These are phyloP conservation scores for Backusella tarrabulga DNA, from an alignment of 192 early-diverging fungal species.

Conservation along the genomic window DNA sequence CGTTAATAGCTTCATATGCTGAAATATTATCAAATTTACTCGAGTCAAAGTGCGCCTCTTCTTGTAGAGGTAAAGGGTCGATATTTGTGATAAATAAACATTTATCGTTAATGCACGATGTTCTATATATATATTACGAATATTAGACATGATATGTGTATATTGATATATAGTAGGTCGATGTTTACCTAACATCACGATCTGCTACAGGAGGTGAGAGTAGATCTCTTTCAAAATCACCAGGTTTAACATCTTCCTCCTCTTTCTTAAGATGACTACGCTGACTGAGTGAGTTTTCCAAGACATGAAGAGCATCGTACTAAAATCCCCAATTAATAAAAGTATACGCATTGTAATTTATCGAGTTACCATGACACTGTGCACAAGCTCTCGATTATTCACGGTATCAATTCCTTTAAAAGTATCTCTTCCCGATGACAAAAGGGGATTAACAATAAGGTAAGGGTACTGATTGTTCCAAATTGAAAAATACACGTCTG, in stretches of 20 bases:
- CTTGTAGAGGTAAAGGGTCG: slow-evolving; percentile 46
- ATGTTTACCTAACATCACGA: slow-evolving; percentile 11
- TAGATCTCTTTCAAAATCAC: slow-evolving; percentile 35
- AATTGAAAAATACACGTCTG: slow-evolving; percentile 55
- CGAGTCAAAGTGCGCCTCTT: slow-evolving; percentile 12
- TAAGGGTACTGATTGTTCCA: slow-evolving; percentile 59
- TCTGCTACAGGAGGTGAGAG: slow-evolving; percentile 38
- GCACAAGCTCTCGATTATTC: slow-evolving; percentile 49
- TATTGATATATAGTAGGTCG: background rate
- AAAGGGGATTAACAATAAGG: slow-evolving; percentile 47
- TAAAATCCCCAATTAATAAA: background rate
- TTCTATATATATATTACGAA: slow-evolving; percentile 16
- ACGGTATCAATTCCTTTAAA: slow-evolving; percentile 42
- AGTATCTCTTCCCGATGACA: slow-evolving; percentile 43
- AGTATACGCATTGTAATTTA: background rate
- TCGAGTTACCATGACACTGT: slow-evolving; percentile 16
- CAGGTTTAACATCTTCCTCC: slow-evolving; percentile 24
- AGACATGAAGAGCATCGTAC: slow-evolving; percentile 44
- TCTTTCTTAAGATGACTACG: slow-evolving; percentile 2
- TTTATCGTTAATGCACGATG: slow-evolving; percentile 54
- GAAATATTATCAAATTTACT: slow-evolving; percentile 28
- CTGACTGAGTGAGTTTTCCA: slow-evolving; percentile 23
- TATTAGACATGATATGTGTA: background rate
- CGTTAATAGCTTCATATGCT: background rate
- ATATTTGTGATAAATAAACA: slow-evolving; percentile 54